Evolutionary conservation across 805 yeast genomes (phyloP), one percentile per base, ranked within the genome.

Genomic region (Lachancea lanzarotensis): DNA sequence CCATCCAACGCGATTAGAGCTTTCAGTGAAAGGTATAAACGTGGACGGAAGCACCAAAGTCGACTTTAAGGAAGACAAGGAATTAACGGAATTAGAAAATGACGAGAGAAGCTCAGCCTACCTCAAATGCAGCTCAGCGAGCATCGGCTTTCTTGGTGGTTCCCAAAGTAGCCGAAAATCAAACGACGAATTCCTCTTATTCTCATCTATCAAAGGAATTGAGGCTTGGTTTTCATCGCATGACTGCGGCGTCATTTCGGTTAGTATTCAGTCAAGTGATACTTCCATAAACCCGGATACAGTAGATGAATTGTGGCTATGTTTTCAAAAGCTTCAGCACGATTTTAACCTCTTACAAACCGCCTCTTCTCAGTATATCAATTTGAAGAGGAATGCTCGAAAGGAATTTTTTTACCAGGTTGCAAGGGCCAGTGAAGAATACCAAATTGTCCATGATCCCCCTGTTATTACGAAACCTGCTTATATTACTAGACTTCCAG

Each of bases 381-480:
- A 37, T 35, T 47, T 25, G 10, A 38, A 53, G 17, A 34, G 46
- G 10, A 46, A 47, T 15, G 46, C 58, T 13, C 57, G 62, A 35
- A 60, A 60, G 47, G 69, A 68, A 37, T 49, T 75, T 3, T 56
- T 78, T 3, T 68, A 73, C 35, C 64, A 67, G 36, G 50, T 75
- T 18, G 69, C 78, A 1, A 51, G 60, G 8, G 80, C 81, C 3
- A 75, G 81, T 40, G 73, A 69, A 26, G 55, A 57, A 19, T 74
- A 63, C 53, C 73, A 74, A 26, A 75, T 89, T 35, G 79, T 80
- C 40, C 85, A 85, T 50, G 98, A 93, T 55, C 95, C 98, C 0
- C 79, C 86, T 5, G 96, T 89, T 16, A 74, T 91, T 42, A 90
- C 97, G 1, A 82, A 88, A 42, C 96, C 97, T 0, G 83, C 96